phyloP scores from a whole-genome alignment of 805 yeast genomes.

The Scheffersomyces coipomensis region DNA sequence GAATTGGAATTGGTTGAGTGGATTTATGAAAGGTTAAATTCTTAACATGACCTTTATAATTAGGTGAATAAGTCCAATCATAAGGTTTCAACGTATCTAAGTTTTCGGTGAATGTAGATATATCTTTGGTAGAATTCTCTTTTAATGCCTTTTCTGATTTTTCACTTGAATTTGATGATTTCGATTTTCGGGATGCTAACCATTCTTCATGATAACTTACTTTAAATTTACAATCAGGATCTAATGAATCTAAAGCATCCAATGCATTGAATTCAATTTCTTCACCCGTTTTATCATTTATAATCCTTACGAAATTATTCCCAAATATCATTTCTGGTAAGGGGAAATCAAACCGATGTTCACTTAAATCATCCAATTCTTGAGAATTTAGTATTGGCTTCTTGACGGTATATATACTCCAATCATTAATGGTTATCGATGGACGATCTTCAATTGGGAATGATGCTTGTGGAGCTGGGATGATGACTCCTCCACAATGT shows the following conservation, averaged over 20 bases:
- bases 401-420: slow-evolving; percentile 74
- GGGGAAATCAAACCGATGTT: slow-evolving; percentile 63
- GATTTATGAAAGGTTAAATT: slow-evolving; percentile 19
- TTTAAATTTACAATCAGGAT: slow-evolving; percentile 33
- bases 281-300: slow-evolving; percentile 30
- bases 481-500: slow-evolving; percentile 70
- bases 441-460: slow-evolving; percentile 66
- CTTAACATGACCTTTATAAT: slow-evolving; percentile 62
- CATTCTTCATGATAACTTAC: slow-evolving; percentile 90
- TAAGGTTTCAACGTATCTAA: slow-evolving; percentile 73
- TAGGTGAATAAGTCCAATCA: slow-evolving; percentile 95
- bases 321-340: slow-evolving; percentile 98
- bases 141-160: slow-evolving; percentile 22
- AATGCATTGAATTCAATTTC: slow-evolving; percentile 70
- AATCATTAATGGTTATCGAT: slow-evolving; percentile 64
- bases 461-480: slow-evolving; percentile 72
- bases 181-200: slow-evolving; percentile 43
- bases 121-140: slow-evolving; percentile 21
- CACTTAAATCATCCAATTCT: slow-evolving; percentile 65
- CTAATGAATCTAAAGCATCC: slow-evolving; percentile 57
- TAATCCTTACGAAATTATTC: slow-evolving; percentile 61
- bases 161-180: slow-evolving; percentile 15
- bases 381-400: slow-evolving; percentile 72
- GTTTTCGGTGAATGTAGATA: slow-evolving; percentile 38
- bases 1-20: slow-evolving; percentile 57